Conservation (phyloP, 169 alveolate genomes). For the Eimeria acervulina region DNA sequence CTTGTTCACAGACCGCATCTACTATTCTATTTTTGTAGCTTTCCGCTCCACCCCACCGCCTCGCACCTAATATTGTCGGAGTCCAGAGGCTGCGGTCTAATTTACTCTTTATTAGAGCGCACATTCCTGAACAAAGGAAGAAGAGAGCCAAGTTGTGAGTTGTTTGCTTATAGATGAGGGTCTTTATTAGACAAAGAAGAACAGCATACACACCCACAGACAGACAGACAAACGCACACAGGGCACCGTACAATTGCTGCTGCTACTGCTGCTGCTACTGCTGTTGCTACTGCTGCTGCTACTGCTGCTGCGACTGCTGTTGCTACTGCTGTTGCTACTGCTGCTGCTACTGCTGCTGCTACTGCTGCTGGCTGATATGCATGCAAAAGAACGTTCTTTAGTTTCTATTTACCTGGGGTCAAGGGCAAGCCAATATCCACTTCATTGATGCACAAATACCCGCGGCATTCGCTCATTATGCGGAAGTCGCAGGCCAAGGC, state of each 20-base stretch:
- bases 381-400: not conserved
- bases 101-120: slow-evolving; percentile 71
- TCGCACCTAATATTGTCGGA: slow-evolving; percentile 60
- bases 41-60: slow-evolving; percentile 76
- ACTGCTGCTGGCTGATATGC: not conserved
- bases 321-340: too few species aligned
- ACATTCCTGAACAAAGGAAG: slow-evolving; percentile 72
- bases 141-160: not conserved
- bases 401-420: slow-evolving; percentile 78
- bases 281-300: too few species aligned
- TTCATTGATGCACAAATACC: slow-evolving; percentile 82
- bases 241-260: too few species aligned
- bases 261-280: too few species aligned
- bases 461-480: slow-evolving; percentile 75
- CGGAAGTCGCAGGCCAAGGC: slow-evolving; percentile 82
- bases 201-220: not conserved
- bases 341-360: too few species aligned
- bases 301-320: too few species aligned
- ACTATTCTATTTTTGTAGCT: not conserved
- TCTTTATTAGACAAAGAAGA: not conserved
- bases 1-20: slow-evolving; percentile 43
- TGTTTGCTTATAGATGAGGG: not conserved
- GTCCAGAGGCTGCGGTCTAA: slow-evolving; percentile 79
- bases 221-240: too few species aligned
- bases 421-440: slow-evolving; percentile 78